A percentile compares a stretch with the other conserved stretches of the same genome.
Evolutionary conservation across 1,284 basidiomycete genomes (phyloP).

Genomic region (Ceratobasidium sp.): DNA sequence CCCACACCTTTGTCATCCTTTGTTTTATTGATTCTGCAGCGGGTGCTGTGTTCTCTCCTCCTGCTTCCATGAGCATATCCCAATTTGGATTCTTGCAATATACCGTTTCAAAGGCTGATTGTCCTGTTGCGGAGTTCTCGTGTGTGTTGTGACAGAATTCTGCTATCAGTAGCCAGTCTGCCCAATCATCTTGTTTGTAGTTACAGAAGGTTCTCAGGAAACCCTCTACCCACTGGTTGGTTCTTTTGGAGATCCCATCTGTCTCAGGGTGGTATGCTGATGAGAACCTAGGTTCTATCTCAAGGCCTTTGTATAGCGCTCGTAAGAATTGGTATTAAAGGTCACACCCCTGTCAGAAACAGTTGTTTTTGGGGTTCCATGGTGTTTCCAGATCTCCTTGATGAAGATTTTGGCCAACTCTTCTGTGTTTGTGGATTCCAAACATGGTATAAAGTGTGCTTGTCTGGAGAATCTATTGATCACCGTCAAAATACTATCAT

Average conservation of each 20-base stretch:
- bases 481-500: too few species aligned
- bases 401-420: slow-evolving; percentile 44
- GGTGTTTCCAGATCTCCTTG: slow-evolving; percentile 35
- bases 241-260: slow-evolving; percentile 49
- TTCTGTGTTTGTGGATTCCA: too few species aligned
- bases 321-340: slow-evolving; percentile 54
- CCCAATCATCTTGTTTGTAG: slow-evolving; percentile 36
- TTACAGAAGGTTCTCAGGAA: slow-evolving; percentile 51
- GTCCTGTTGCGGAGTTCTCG: slow-evolving; percentile 15
- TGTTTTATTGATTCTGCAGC: not conserved
- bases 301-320: slow-evolving; percentile 54
- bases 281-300: slow-evolving; percentile 57
- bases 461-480: not conserved
- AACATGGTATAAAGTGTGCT: not conserved
- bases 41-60: not conserved
- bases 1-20: not conserved
- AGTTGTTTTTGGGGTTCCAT: slow-evolving; percentile 52
- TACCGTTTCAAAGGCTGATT: slow-evolving; percentile 23
- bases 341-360: slow-evolving; percentile 55
- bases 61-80: not conserved
- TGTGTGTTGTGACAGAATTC: slow-evolving; percentile 40
- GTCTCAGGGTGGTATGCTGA: slow-evolving; percentile 55
- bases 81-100: slow-evolving; percentile 15
- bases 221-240: too few species aligned
- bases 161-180: slow-evolving; percentile 15